These are phyloP conservation scores for Leptographium wingfieldii DNA, from an alignment of 2,329 filamentous ascomycete species.

Conservation along the genomic window DNA sequence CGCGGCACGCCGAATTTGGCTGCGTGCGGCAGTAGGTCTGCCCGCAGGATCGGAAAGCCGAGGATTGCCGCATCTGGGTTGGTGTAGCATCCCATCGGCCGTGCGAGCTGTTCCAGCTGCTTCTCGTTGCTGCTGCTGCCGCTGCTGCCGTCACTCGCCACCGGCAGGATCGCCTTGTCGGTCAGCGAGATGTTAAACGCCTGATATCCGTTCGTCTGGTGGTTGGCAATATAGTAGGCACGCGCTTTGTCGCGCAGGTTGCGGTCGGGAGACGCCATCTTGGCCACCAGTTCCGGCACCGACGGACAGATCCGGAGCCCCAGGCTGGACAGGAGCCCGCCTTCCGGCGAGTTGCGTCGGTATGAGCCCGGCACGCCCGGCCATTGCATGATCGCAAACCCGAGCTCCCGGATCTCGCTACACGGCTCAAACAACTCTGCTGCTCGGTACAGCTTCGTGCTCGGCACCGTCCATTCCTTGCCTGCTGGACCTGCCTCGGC, in stretches of 20 bases:
- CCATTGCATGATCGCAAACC: constrained; percentile 72
- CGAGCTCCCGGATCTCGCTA: constrained; percentile 53
- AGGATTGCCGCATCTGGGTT: constrained; percentile 66
- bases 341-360: constrained; percentile 55
- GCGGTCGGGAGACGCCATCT: constrained; percentile 55
- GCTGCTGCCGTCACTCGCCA: neutral
- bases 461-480: constrained; percentile 39
- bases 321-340: constrained; percentile 56
- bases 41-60: constrained; percentile 65
- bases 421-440: constrained; percentile 75
- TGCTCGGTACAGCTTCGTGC: constrained; percentile 51
- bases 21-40: constrained; percentile 68
- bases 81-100: constrained; percentile 68
- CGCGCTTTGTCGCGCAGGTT: constrained; percentile 55
- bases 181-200: constrained; percentile 45
- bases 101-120: constrained; percentile 49
- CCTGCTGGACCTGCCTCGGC: constrained; percentile 52
- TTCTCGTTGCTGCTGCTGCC: constrained; percentile 10
- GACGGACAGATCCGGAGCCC: constrained; percentile 63
- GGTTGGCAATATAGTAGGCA: constrained; percentile 71
- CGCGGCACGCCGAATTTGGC: constrained; percentile 72
- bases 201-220: constrained; percentile 65
- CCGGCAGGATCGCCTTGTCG: constrained; percentile 49
- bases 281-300: constrained; percentile 60
- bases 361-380: constrained; percentile 53